Conservation (phyloP, 768 basidiomycete species). For the Lactarius sp. region DNA sequence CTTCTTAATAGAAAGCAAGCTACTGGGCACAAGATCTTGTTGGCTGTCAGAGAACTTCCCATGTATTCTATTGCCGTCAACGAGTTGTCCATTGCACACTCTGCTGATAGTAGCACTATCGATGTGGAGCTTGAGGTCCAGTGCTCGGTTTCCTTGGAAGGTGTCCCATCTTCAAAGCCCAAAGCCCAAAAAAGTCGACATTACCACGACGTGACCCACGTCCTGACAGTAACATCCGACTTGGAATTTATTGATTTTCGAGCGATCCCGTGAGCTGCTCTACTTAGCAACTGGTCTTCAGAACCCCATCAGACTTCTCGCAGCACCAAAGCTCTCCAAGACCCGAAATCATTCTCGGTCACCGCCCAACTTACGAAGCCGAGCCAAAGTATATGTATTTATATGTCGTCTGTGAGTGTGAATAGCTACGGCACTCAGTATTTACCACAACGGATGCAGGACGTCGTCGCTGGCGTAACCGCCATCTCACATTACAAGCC, state of each 20-base stretch:
- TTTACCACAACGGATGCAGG: constrained; percentile 36
- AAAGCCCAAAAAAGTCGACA: constrained; percentile 45
- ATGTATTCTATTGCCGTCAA: constrained; percentile 51
- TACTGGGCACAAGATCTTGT: constrained; percentile 58
- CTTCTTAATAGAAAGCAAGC: constrained; percentile 24
- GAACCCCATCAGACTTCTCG: not conserved
- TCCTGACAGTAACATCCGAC: constrained; percentile 76
- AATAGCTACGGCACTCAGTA: constrained; percentile 38
- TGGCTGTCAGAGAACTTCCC: constrained; percentile 59
- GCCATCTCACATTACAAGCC: constrained; percentile 54
- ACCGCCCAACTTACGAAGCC: constrained; percentile 61
- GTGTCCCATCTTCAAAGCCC: constrained; percentile 25
- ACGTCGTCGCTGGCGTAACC: constrained; percentile 65
- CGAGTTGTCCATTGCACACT: constrained; percentile 40
- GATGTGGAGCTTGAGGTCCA: constrained; percentile 51
- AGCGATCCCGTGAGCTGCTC: constrained; percentile 54
- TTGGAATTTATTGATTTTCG: constrained; percentile 73
- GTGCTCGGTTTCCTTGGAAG: constrained; percentile 46
- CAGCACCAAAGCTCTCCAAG: constrained; percentile 66
- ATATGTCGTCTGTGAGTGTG: constrained; percentile 45
- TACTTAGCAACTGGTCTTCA: not conserved
- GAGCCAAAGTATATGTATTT: constrained; percentile 45
- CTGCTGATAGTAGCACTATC: constrained; percentile 48
- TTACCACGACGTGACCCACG: constrained; percentile 56
- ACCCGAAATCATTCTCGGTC: constrained; percentile 56